Evolutionary conservation across 2,329 filamentous ascomycete species (phyloP), one percentile per base, ranked within the genome.

Genomic region (Ophiostoma quercus): DNA sequence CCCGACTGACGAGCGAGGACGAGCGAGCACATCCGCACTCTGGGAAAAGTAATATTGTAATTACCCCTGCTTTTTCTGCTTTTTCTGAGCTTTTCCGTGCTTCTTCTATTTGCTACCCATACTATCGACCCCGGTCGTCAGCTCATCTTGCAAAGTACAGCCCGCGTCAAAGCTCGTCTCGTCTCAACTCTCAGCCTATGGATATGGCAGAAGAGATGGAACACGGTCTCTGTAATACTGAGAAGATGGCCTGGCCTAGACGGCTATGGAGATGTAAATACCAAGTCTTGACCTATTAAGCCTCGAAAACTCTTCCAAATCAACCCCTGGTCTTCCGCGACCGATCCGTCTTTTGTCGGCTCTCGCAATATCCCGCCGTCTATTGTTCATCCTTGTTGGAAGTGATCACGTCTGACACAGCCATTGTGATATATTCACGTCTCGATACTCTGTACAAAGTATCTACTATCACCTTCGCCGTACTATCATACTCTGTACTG

Each of bases 1-100:
- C 57, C 57, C 57, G 57, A 62, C 57, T 62, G 57, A 32, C 57
- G 51, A 57, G 57, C 57, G 51, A 57, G n/a, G 51, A 57, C 51
- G 51, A 57, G 51, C 51, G 43, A 47, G 43, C 43, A 47, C 43
- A 47, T n/a, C n/a, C 16, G n/a, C 51, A 25, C n/a, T 25, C 9
- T 57, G n/a, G 51, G 16, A 22, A 29, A 22, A 57, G 57, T 34
- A 14, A 8, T 7, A 62, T 62, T 62, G 57, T 32, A 25, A 29
- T 29, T 62, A 32, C 57, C 57, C 57, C 57, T 62, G 57, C 57
- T 62, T 60, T 32, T 60, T 32, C 25, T 29, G 25, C 25, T 29
- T 29, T 29, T 29, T 29, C 25, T 32, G 12, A 25, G 12, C 3
- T 32, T 60, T 60, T 60, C 8, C 12, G 43, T 57, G 51, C 7